These are phyloP conservation scores for Teratosphaeriaceae sp. DNA, from an alignment of 2,329 filamentous ascomycete genomes.

Conservation along the genomic window DNA sequence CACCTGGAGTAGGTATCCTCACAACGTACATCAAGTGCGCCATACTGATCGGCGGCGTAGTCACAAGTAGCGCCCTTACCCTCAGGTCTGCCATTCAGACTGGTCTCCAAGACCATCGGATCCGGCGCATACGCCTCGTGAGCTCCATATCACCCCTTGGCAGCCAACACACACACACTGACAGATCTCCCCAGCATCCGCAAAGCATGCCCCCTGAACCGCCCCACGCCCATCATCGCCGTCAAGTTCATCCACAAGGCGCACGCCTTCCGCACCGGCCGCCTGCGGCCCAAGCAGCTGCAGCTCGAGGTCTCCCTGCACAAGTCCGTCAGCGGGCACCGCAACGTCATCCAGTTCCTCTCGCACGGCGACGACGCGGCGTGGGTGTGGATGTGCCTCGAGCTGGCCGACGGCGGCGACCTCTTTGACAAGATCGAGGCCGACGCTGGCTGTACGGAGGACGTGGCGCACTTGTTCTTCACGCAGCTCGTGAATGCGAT, in stretches of 20 bases:
- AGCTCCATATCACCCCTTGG: slow-evolving; percentile 20
- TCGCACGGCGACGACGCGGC: slow-evolving; percentile 74
- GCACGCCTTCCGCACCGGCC: slow-evolving; percentile 83
- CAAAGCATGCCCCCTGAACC: slow-evolving; percentile 73
- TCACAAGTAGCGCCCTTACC: slow-evolving; percentile 88
- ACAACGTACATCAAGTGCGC: background rate
- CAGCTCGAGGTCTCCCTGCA: slow-evolving; percentile 88
- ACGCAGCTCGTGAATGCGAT: slow-evolving; percentile 84
- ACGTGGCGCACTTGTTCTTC: slow-evolving; percentile 96
- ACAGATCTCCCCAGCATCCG: slow-evolving; percentile 61
- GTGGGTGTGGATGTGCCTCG: slow-evolving; percentile 99
- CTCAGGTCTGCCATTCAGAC: slow-evolving; percentile 77
- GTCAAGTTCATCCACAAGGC: slow-evolving; percentile 99
- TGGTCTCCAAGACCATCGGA: slow-evolving; percentile 94
- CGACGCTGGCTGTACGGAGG: slow-evolving; percentile 86
- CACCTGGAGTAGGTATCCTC: slow-evolving; percentile 23
- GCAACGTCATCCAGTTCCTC: slow-evolving; percentile 91
- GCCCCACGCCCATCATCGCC: slow-evolving; percentile 73
- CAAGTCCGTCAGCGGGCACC: slow-evolving; percentile 71
- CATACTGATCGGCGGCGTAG: slow-evolving; percentile 33
- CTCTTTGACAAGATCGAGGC: slow-evolving; percentile 99
- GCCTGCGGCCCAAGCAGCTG: slow-evolving; percentile 82
- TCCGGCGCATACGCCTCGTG: slow-evolving; percentile 97
- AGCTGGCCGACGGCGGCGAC: slow-evolving; percentile 89
- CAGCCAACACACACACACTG: background rate